Evolutionary conservation across 805 yeast species (phyloP).

Genomic region (Kazachstania bromeliacearum): DNA sequence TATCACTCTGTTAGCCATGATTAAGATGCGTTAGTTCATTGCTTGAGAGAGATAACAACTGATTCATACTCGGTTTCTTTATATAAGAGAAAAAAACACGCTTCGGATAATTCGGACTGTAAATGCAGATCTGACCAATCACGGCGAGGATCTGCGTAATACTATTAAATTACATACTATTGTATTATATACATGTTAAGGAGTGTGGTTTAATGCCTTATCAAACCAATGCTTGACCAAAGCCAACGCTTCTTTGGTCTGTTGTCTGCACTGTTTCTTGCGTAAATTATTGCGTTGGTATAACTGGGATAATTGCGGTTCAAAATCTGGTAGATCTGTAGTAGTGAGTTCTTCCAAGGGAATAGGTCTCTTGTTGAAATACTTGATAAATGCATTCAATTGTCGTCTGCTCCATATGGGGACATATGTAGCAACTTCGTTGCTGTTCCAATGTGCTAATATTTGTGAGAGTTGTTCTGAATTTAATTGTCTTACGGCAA

Average conservation of each 20-base stretch:
- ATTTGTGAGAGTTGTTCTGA: constrained; percentile 8
- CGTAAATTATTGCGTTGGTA: background rate
- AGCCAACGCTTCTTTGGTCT: constrained; percentile 1
- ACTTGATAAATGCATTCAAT: background rate
- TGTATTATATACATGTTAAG: too few relatives aligned
- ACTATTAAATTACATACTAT: too few relatives aligned
- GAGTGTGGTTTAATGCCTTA: too few relatives aligned
- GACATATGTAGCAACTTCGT: constrained; percentile 3
- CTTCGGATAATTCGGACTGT: too few relatives aligned
- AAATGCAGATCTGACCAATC: too few relatives aligned
- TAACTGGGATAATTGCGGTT: background rate
- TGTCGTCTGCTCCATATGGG: background rate
- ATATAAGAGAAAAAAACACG: too few relatives aligned
- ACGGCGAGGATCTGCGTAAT: too few relatives aligned
- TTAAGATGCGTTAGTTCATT: constrained; percentile 20
- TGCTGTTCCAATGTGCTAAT: constrained; percentile 22
- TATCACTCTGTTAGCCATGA: constrained; percentile 37
- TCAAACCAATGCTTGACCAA: constrained; percentile 17
- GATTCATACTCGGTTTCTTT: too few relatives aligned
- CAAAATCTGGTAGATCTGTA: background rate
- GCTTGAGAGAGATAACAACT: background rate
- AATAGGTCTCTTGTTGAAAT: background rate
- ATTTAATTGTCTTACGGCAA: constrained; percentile 11
- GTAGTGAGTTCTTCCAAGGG: background rate
- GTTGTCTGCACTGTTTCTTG: background rate